Evolutionary conservation across 2,329 filamentous ascomycete genomes (phyloP).

Genomic region (Myriosclerotinia scirpicola): DNA sequence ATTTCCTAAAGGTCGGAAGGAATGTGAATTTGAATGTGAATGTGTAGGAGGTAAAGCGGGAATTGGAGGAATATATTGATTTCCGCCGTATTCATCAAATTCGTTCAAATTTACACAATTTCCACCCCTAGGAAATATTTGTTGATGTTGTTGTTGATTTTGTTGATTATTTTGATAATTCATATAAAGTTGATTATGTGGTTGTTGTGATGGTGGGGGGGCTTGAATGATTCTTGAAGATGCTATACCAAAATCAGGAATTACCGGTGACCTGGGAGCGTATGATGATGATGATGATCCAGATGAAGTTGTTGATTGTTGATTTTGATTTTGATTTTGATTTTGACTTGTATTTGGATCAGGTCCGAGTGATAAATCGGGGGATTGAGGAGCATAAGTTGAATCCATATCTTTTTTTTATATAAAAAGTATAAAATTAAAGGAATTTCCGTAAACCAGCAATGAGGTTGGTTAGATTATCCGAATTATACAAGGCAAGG

Average conservation of each 20-base stretch:
- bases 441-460: too few species aligned
- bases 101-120: slow-evolving; percentile 3
- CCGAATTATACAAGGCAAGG: slow-evolving; percentile 32
- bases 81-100: slow-evolving; percentile 27
- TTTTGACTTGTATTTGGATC: slow-evolving; percentile 30
- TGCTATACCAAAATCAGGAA: slow-evolving; percentile 33
- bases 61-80: slow-evolving; percentile 38
- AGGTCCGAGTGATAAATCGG: slow-evolving; percentile 40
- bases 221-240: background rate
- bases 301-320: background rate
- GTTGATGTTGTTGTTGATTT: background rate
- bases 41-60: slow-evolving; percentile 32
- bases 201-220: slow-evolving; percentile 21
- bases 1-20: too few species aligned
- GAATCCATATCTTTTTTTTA: slow-evolving; percentile 31
- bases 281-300: slow-evolving; percentile 25
- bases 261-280: slow-evolving; percentile 38
- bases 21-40: slow-evolving; percentile 21
- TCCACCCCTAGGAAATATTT: too few species aligned
- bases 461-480: slow-evolving; percentile 15
- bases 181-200: slow-evolving; percentile 20
- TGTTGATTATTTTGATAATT: slow-evolving; percentile 35
- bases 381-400: slow-evolving; percentile 41
- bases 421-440: too few species aligned
- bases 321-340: slow-evolving; percentile 28